phyloP scores from a whole-genome alignment of 169 alveolate species.

The Plasmodium knowlesi region DNA sequence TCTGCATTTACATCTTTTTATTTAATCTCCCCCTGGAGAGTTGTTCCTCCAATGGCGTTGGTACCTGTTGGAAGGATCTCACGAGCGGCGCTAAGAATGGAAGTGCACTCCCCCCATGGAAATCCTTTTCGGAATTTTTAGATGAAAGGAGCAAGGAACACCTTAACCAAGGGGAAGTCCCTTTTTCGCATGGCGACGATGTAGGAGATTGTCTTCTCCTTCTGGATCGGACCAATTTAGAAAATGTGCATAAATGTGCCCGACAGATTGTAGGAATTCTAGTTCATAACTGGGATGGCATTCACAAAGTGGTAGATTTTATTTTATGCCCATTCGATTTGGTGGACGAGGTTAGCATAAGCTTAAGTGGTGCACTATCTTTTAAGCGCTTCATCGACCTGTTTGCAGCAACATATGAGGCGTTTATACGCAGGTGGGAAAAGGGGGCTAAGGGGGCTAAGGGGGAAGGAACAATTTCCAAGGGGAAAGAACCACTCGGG shows the following conservation, averaged over 20 bases:
- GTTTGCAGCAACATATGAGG: conserved; percentile 9
- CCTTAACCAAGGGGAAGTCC: background rate
- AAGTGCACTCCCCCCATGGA: background rate
- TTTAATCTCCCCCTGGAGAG: background rate
- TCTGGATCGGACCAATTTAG: background rate
- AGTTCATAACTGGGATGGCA: background rate
- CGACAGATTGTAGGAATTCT: conserved; percentile 16
- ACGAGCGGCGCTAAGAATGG: background rate
- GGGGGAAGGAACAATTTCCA: background rate
- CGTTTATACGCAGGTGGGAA: conserved; percentile 25
- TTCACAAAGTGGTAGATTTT: background rate
- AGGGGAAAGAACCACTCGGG: background rate
- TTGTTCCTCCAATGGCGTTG: background rate
- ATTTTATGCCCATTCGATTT: conserved; percentile 12
- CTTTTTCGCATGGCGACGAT: background rate
- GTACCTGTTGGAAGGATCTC: background rate
- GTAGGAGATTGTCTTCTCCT: conserved; percentile 1
- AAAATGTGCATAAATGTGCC: conserved; percentile 3
- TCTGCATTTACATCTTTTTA: conserved; percentile 40
- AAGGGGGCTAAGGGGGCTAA: background rate
- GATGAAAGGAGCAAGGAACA: background rate
- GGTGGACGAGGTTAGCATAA: background rate
- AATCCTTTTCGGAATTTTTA: background rate
- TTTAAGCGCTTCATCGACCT: conserved; percentile 20
- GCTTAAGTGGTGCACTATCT: background rate